These are phyloP conservation scores for Psilocybe mexicana DNA, from an alignment of 1,284 basidiomycete genomes.

Conservation along the genomic window DNA sequence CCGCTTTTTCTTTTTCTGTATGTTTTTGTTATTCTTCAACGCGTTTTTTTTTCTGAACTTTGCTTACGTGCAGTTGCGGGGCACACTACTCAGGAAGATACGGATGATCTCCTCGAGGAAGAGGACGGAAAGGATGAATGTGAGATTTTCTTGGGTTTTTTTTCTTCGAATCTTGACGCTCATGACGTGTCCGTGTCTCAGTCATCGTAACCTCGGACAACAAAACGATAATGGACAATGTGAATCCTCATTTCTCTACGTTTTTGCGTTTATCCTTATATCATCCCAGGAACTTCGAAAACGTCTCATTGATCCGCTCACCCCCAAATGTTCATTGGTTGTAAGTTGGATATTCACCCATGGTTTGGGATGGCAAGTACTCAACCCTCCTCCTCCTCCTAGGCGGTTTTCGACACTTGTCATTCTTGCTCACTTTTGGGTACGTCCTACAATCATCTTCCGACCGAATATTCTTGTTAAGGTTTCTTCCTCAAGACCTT, in stretches of 20 bases:
- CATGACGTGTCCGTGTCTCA: neutral
- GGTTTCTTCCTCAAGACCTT: constrained; percentile 30
- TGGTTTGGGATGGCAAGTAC: neutral
- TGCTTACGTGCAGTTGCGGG: constrained; percentile 14
- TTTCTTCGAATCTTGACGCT: neutral
- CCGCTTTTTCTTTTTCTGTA: constrained; percentile 15
- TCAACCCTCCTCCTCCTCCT: neutral
- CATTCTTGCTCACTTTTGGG: constrained; percentile 46
- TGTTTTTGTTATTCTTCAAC: neutral
- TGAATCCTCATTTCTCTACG: neutral
- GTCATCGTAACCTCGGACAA: constrained; percentile 15
- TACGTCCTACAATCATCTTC: constrained; percentile 4
- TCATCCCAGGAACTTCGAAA: constrained; percentile 7
- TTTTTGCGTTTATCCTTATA: neutral
- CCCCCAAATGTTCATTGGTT: constrained; percentile 6
- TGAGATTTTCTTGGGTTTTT: neutral
- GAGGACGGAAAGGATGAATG: constrained; percentile 12
- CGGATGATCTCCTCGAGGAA: constrained; percentile 6
- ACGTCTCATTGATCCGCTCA: constrained; percentile 10
- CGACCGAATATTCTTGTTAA: too few species aligned
- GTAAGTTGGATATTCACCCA: neutral
- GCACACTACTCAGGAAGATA: constrained; percentile 9
- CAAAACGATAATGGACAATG: constrained; percentile 10
- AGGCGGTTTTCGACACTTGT: constrained; percentile 48
- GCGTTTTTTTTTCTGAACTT: too few species aligned